Evolutionary conservation across 208 protist genomes (phyloP), one percentile per base, ranked within the genome.

Genomic region (Crithidia fasciculata): DNA sequence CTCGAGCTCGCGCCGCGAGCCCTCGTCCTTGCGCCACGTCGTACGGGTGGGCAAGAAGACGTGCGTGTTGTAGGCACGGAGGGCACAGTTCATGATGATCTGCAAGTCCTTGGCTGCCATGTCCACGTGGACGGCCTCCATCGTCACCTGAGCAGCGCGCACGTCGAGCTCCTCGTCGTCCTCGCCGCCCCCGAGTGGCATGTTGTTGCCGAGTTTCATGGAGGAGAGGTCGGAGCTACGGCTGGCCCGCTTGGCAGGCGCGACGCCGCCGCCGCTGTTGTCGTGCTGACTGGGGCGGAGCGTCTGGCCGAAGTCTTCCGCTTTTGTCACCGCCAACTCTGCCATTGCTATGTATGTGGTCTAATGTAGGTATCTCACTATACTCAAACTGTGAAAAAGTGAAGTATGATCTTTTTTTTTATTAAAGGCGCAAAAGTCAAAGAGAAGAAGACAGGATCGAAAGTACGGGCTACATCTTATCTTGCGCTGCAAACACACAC

Each of bases 11-110:
- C 83, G 79, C 13, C 78, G 74, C n/a, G 86, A 76, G 15, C 89
- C 91, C 64, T 93, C 87, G 52, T 94, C 89, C 72, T 96, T 96
- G 8, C 89, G 62, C 89, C 91, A 96, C 16, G 91, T 94, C n/a
- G 78, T 93, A 13, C 82, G 85, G 4, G 91, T 93, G 8, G 91
- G 88, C 0, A 90, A 54, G 12, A 96, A 80, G 9, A 96, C 89
- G 61, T 86, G 78, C 10, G 65, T 86, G 68, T 88, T 88, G 81
- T 94, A 94, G 52, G 88, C 85, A 15, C 81, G 75, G 9, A 92
- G 69, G 0, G 91, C 82, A 49, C 84, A 85, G 55, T 78, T 61
- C 78, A 96, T 88, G n/a, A 96, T 94, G 8, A 72, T 43, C 45
- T 86, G 74, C 57, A 92, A 70, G 7, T 87, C 80, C 12, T 60